Conservation (phyloP, 768 basidiomycete species). For the Phylloporus scabripes region DNA sequence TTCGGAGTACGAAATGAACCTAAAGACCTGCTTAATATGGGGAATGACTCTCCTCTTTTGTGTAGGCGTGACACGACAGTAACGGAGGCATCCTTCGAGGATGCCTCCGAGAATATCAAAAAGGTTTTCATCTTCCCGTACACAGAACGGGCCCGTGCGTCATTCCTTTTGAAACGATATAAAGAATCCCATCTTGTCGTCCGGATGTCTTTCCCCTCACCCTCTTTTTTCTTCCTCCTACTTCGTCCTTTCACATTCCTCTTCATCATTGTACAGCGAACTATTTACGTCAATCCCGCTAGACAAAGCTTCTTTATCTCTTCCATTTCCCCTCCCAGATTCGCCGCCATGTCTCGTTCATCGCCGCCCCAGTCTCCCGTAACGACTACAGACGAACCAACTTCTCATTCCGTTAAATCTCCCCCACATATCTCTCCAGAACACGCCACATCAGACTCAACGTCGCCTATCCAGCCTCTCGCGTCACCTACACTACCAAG, state of each 20-base stretch:
- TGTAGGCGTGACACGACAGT: conserved; percentile 6
- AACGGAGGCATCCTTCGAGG: conserved; percentile 13
- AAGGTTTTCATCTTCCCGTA: conserved; percentile 18
- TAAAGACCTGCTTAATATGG: conserved; percentile 26
- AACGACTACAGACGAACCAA: conserved; percentile 12
- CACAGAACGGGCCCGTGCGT: conserved; percentile 27
- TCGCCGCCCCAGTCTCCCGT: conserved; percentile 23
- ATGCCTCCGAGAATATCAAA: conserved; percentile 17
- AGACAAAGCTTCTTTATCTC: conserved; percentile 8
- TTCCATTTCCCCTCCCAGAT: conserved; percentile 19
- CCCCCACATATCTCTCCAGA: conserved; percentile 3
- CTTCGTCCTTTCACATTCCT: conserved; percentile 14
- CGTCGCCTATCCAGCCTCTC: background rate
- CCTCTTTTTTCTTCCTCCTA: conserved; percentile 14
- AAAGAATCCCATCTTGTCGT: conserved; percentile 14
- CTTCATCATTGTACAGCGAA: conserved; percentile 6
- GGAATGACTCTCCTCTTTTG: conserved; percentile 4
- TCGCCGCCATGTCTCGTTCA: conserved; percentile 25
- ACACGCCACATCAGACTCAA: background rate
- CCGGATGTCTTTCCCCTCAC: conserved; percentile 7
- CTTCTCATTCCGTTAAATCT: conserved; percentile 8
- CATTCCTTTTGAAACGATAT: conserved; percentile 20
- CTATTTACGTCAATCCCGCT: conserved; percentile 22
- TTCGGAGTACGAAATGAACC: conserved; percentile 22
- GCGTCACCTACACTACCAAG: conserved; percentile 18